These are phyloP conservation scores for Colletotrichum somersetense DNA, from an alignment of 2,329 filamentous ascomycete species.

Conservation along the genomic window DNA sequence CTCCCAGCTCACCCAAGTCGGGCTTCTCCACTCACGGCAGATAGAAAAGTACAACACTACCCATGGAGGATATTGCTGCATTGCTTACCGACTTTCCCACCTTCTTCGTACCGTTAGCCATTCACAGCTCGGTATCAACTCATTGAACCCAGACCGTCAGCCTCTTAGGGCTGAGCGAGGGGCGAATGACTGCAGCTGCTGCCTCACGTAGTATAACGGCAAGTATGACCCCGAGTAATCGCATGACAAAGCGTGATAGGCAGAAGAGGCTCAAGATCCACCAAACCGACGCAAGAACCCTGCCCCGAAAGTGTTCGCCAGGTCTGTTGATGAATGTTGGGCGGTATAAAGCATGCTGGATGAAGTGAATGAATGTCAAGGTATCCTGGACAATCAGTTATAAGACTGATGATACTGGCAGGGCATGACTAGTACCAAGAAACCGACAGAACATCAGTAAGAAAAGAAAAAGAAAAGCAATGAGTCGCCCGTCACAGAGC, in stretches of 20 bases:
- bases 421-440: not conserved
- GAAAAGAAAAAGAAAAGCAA: not conserved
- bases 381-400: not conserved
- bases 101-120: conserved; percentile 13
- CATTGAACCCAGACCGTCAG: conserved; percentile 16
- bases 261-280: conserved; percentile 27
- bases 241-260: conserved; percentile 14
- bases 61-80: not conserved
- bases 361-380: not conserved
- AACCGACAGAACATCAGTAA: not conserved
- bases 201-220: conserved; percentile 1
- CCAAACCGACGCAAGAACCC: not conserved
- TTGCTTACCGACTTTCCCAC: conserved; percentile 11
- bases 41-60: conserved; percentile 2
- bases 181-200: conserved; percentile 37
- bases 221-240: conserved; percentile 16
- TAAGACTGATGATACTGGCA: conserved; percentile 3
- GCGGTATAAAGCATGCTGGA: conserved; percentile 23
- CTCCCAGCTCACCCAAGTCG: conserved; percentile 7
- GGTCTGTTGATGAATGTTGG: not conserved
- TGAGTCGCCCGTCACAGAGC: conserved; percentile 27
- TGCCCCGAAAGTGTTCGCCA: not conserved
- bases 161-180: conserved; percentile 32
- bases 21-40: conserved; percentile 25
- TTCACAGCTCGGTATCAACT: conserved; percentile 6